phyloP scores from a whole-genome alignment of 768 basidiomycete species.

The Russula olivacea region DNA sequence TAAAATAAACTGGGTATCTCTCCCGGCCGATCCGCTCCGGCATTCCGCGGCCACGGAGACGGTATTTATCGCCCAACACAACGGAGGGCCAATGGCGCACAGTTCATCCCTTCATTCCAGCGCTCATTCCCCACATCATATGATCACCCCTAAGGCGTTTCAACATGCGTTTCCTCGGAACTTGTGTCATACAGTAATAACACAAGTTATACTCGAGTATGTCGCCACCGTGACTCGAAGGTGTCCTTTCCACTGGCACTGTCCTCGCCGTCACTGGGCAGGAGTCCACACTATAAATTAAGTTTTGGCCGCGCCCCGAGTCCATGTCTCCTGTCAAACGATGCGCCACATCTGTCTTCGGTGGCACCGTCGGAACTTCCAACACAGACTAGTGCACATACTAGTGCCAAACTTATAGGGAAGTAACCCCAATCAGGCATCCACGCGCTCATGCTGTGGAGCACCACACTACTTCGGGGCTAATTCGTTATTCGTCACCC shows the following conservation, averaged over 20 bases:
- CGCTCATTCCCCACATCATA: slow-evolving; percentile 20
- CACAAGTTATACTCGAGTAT: neutral
- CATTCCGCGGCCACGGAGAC: slow-evolving; percentile 4
- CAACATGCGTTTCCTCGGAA: slow-evolving; percentile 1
- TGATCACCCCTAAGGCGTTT: slow-evolving; percentile 3
- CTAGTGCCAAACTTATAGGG: slow-evolving; percentile 1
- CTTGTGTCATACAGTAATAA: neutral
- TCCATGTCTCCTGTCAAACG: neutral
- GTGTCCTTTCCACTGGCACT: no score
- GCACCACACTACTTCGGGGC: neutral
- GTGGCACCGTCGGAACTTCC: slow-evolving; percentile 1
- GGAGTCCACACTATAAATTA: neutral
- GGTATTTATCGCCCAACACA: slow-evolving; percentile 3
- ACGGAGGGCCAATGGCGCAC: neutral
- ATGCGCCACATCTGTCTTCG: slow-evolving; percentile 7
- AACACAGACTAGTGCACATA: no score
- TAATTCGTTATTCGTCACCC: neutral
- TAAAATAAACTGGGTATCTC: neutral
- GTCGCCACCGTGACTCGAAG: neutral
- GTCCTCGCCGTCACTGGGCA: neutral
- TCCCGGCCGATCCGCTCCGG: neutral
- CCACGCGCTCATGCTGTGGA: neutral
- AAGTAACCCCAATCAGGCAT: neutral
- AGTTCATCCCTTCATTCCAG: neutral
- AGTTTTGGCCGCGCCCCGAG: slow-evolving; percentile 7